These are phyloP conservation scores for Atalantia buxifolia DNA, from an alignment of 345 rosid species.

Conservation along the genomic window DNA sequence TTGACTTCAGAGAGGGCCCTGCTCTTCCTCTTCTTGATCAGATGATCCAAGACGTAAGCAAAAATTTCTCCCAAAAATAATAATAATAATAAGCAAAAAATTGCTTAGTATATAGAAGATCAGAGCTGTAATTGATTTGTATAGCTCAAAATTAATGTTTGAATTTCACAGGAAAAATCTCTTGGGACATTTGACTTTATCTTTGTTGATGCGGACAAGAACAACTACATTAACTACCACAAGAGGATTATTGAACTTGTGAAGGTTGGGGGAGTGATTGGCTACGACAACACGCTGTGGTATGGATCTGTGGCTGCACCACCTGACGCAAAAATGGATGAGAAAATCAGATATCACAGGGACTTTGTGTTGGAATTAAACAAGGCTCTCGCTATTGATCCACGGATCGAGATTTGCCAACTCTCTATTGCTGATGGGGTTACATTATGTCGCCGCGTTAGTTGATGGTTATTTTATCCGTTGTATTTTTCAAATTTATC, in stretches of 20 bases:
- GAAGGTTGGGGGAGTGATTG: conserved; percentile 44
- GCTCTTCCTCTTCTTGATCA: conserved; percentile 82
- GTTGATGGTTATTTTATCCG: conserved; percentile 4
- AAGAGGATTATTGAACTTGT: conserved; percentile 39
- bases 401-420: conserved; percentile 91
- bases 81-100: too few species aligned
- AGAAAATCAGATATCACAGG: conserved; percentile 64
- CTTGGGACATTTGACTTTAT: conserved; percentile 34
- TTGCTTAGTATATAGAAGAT: too few species aligned
- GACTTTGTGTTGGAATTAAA: conserved; percentile 87
- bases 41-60: conserved; percentile 64
- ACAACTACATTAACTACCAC: conserved; percentile 25
- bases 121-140: neutral
- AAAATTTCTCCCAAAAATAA: too few species aligned
- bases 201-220: conserved; percentile 47
- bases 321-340: conserved; percentile 68
- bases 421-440: conserved; percentile 93
- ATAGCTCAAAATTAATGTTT: neutral
- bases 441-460: conserved; percentile 78
- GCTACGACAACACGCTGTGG: conserved; percentile 97
- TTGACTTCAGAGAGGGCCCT: conserved; percentile 86
- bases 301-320: conserved; percentile 42
- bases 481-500: too few species aligned
- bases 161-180: neutral
- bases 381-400: conserved; percentile 90